Evolutionary conservation across 306 rosid species (phyloP).

Genomic region (Ochetophila trinervis): DNA sequence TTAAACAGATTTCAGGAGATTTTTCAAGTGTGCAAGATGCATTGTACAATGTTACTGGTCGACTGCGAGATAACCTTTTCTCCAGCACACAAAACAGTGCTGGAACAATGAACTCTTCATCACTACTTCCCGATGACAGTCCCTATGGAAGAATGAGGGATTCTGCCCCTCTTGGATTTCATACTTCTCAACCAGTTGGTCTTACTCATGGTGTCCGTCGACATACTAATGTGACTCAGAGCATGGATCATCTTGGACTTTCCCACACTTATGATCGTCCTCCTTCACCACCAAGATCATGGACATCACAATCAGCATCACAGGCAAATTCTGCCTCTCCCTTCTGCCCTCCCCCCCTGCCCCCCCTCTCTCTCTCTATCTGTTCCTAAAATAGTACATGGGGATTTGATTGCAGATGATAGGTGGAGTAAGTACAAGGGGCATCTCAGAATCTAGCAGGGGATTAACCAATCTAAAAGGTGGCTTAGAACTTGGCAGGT

Average conservation of each 20-base stretch:
- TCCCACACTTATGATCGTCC: slow-evolving; percentile 58
- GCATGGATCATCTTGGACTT: slow-evolving; percentile 54
- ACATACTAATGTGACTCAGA: slow-evolving; percentile 47
- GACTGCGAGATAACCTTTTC: slow-evolving; percentile 81
- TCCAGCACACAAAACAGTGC: slow-evolving; percentile 45
- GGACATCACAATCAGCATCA: slow-evolving; percentile 44
- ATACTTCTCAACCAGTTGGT: slow-evolving; percentile 36
- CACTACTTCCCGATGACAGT: slow-evolving; percentile 51
- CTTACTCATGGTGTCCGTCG: slow-evolving; percentile 42
- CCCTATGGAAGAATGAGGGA: slow-evolving; percentile 65
- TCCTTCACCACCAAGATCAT: slow-evolving; percentile 71
- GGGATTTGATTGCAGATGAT: slow-evolving; percentile 47
- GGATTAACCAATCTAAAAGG: slow-evolving; percentile 59
- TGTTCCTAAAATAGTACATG: background rate
- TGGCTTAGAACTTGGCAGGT: slow-evolving; percentile 85
- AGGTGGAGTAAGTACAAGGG: slow-evolving; percentile 57
- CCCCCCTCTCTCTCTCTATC: slow-evolving; percentile 8
- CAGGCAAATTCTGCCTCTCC: slow-evolving; percentile 43
- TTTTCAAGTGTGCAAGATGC: slow-evolving; percentile 94
- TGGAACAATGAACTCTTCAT: slow-evolving; percentile 54
- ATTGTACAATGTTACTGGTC: slow-evolving; percentile 82
- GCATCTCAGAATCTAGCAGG: slow-evolving; percentile 52
- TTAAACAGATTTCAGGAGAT: slow-evolving; percentile 79
- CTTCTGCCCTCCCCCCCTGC: no score
- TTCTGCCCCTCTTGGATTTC: slow-evolving; percentile 41